Percentiles rank a stretch among this genome's conserved stretches.
These are phyloP conservation scores for Verticillium klebahnii DNA, from an alignment of 2,329 filamentous ascomycete genomes.

Conservation along the genomic window DNA sequence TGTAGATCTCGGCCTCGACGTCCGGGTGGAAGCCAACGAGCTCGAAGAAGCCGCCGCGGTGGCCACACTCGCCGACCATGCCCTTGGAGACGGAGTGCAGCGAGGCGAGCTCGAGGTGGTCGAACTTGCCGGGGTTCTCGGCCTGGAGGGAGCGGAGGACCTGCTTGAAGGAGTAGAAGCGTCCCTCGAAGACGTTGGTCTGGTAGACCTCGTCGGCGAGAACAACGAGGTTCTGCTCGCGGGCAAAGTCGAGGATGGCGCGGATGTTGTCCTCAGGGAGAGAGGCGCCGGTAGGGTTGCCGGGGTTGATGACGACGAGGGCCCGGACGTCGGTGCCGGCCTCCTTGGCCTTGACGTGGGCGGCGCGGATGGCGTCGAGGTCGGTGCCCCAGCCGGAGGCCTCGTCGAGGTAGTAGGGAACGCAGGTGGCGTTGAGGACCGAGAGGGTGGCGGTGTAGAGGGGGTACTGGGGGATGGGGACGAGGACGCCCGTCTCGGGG, in stretches of 20 bases:
- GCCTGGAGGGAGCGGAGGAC: slow-evolving; percentile 77
- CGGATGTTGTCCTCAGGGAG: slow-evolving; percentile 75
- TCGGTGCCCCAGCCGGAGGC: slow-evolving; percentile 83
- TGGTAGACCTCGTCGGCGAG: slow-evolving; percentile 99
- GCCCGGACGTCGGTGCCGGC: slow-evolving; percentile 83
- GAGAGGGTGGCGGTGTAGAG: slow-evolving; percentile 92
- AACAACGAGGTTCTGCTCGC: slow-evolving; percentile 78
- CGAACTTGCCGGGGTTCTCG: slow-evolving; percentile 69
- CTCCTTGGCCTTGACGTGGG: slow-evolving; percentile 68
- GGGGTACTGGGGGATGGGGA: slow-evolving; percentile 94
- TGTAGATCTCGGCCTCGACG: slow-evolving; percentile 94
- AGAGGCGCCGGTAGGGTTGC: slow-evolving; percentile 91
- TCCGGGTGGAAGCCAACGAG: slow-evolving; percentile 80
- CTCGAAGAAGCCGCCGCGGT: slow-evolving; percentile 97
- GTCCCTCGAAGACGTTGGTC: slow-evolving; percentile 92
- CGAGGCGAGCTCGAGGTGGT: slow-evolving; percentile 82
- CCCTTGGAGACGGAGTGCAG: slow-evolving; percentile 95
- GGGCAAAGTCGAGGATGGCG: slow-evolving; percentile 81
- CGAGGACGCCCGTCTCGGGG: slow-evolving; percentile 75
- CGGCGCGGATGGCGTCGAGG: slow-evolving; percentile 67
- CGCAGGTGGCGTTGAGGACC: slow-evolving; percentile 77
- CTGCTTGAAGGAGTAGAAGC: slow-evolving; percentile 95
- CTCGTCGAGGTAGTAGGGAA: slow-evolving; percentile 94
- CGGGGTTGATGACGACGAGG: slow-evolving; percentile 96
- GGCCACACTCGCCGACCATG: slow-evolving; percentile 97